Base-by-base conservation (phyloP, 1,284 basidiomycete species). In the Takashimella koratensis region DNA sequence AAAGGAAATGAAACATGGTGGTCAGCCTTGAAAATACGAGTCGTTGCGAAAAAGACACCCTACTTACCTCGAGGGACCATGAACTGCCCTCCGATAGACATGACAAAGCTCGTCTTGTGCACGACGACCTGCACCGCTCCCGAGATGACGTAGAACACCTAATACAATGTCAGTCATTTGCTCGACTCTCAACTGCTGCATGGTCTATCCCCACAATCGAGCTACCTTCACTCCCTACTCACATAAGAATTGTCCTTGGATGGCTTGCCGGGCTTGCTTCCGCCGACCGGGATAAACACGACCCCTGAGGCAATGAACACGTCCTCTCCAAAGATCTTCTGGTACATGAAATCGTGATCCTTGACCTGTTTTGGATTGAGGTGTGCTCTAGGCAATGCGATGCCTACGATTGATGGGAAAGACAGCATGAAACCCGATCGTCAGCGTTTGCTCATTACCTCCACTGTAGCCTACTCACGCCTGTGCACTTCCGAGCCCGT, bases 231-330 rank as follows among this genome's bases (percentile, higher is more conserved):
- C 2, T 27, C 12, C 11, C 1, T 19, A 81, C 89, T 66, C 63
- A 97, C 95, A 74, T 96, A 98, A 51, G 88, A 88, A 66, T 98
- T 98, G 70, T 98, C 95, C 70, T 89, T 92, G 5, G 90, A 86
- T 43, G 84, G 82, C 74, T 98, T 98, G 49, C 82, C 84, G 2
- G 90, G 89, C 76, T 98, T 98, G 58, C 82, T 79, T 21, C 83
- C 82, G 1, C 83, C 80, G 0, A 86, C 83, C 3, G 90, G 90
- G 40, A 98, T 86, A 47, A 84, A 79, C 30, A 98, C 79, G 51
- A 92, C 83, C 0, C 96, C 96, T 16, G 90, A 86, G 0, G 94
- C 94, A 64, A 96, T 85, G 68, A 90, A 94, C 46, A 90, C 85
- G 46, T 84, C 87, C 60, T 97, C 92, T n/a, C 86, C 85, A 71